Conservation (phyloP, 164 flowering plant species). For the Euptelea pleiosperma region DNA sequence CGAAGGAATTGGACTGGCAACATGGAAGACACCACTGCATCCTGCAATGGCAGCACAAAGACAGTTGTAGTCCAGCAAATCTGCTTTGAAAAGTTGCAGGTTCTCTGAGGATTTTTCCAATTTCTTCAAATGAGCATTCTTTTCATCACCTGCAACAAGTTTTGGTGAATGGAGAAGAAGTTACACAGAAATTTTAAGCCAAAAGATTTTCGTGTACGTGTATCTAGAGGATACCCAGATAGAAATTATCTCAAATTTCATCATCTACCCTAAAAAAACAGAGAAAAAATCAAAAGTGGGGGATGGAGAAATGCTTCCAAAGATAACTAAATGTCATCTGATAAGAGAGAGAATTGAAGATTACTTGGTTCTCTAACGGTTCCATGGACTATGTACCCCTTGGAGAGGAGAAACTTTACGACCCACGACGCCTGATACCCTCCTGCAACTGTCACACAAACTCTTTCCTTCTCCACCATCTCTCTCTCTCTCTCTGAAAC, state of each 20-base stretch:
- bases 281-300: too few relatives aligned
- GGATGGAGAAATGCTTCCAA: too few relatives aligned
- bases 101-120: constrained; percentile 44
- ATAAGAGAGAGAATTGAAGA: not conserved
- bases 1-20: constrained; percentile 53
- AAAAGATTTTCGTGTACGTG: too few relatives aligned
- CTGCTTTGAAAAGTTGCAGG: constrained; percentile 54
- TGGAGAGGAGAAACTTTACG: constrained; percentile 56
- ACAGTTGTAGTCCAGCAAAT: constrained; percentile 41
- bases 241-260: too few relatives aligned
- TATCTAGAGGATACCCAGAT: too few relatives aligned
- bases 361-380: constrained; percentile 61
- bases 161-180: too few relatives aligned
- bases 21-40: constrained; percentile 60
- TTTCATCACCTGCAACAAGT: constrained; percentile 33
- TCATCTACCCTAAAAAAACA: too few relatives aligned
- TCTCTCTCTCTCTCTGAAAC: constrained; percentile 6
- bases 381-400: constrained; percentile 50
- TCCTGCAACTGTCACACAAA: constrained; percentile 71
- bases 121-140: constrained; percentile 44
- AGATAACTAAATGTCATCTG: too few relatives aligned
- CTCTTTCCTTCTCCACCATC: constrained; percentile 19
- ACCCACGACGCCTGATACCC: constrained; percentile 60
- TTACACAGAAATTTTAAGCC: too few relatives aligned
- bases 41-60: constrained; percentile 48